These are phyloP conservation scores for Filobasidium floriforme DNA, from an alignment of 768 basidiomycete species.

Conservation along the genomic window DNA sequence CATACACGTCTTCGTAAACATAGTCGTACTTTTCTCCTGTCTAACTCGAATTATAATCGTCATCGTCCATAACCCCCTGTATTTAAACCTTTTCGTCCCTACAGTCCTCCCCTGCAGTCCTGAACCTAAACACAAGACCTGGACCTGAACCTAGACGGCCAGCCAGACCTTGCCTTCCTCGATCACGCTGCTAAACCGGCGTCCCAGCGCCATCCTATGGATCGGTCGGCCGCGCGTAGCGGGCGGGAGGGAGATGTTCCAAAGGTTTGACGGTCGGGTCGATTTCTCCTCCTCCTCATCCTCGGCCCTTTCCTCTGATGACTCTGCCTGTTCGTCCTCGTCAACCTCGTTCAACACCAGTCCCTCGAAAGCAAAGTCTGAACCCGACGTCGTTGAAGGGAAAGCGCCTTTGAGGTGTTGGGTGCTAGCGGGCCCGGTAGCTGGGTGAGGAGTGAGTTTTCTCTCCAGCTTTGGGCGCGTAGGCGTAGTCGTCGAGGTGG, in stretches of 20 bases:
- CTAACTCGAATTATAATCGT: too few species aligned
- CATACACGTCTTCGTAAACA: too few species aligned
- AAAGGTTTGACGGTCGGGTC: background rate
- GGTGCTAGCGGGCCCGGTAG: background rate
- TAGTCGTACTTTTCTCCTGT: too few species aligned
- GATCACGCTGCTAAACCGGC: background rate
- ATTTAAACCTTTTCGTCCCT: background rate
- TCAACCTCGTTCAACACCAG: background rate
- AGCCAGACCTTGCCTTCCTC: background rate
- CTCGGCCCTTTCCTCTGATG: background rate
- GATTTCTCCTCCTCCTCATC: background rate
- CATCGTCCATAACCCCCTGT: too few species aligned
- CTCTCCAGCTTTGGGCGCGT: background rate
- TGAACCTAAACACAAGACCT: too few species aligned
- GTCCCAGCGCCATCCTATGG: background rate
- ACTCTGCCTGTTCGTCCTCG: background rate
- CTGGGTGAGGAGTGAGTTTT: slow-evolving; percentile 6
- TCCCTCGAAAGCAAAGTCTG: background rate
- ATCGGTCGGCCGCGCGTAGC: too few species aligned
- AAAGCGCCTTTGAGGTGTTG: background rate
- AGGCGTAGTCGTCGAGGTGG: background rate
- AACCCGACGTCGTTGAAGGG: background rate
- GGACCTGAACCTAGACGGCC: background rate
- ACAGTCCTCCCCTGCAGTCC: too few species aligned
- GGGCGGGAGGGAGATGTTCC: too few species aligned